These are phyloP conservation scores for Aspergillus saccharolyticus DNA, from an alignment of 495 filamentous ascomycete species.

Conservation along the genomic window DNA sequence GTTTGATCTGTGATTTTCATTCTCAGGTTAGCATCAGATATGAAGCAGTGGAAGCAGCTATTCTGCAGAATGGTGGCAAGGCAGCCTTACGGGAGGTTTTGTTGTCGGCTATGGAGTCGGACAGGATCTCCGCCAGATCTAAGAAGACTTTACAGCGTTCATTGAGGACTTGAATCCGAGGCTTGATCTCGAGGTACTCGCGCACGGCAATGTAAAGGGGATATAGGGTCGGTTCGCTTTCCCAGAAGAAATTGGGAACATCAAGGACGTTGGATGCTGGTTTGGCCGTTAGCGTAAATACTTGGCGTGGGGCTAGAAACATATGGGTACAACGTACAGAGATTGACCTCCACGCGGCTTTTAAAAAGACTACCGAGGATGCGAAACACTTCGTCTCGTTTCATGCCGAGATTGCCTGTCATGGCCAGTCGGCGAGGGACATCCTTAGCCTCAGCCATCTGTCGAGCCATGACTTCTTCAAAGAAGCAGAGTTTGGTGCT, in stretches of 20 bases:
- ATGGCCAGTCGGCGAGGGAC: slow-evolving; percentile 83
- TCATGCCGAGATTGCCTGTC: slow-evolving; percentile 88
- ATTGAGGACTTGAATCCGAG: slow-evolving; percentile 90
- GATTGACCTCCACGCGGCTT: slow-evolving; percentile 92
- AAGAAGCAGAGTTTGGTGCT: slow-evolving; percentile 97
- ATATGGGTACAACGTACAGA: slow-evolving; percentile 59
- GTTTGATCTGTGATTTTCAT: slow-evolving; percentile 57
- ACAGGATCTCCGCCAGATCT: slow-evolving; percentile 91
- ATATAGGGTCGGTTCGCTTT: slow-evolving; percentile 88
- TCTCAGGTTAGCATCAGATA: slow-evolving; percentile 6
- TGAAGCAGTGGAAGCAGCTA: background rate
- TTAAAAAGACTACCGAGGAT: slow-evolving; percentile 90
- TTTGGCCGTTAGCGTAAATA: slow-evolving; percentile 10
- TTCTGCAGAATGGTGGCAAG: background rate
- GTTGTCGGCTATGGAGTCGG: slow-evolving; percentile 84
- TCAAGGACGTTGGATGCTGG: slow-evolving; percentile 94
- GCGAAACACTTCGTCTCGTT: slow-evolving; percentile 82
- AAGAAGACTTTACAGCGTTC: slow-evolving; percentile 95
- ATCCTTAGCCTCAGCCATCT: slow-evolving; percentile 88
- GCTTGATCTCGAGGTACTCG: slow-evolving; percentile 96
- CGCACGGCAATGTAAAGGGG: slow-evolving; percentile 92
- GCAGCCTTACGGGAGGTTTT: slow-evolving; percentile 69
- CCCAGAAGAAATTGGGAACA: slow-evolving; percentile 99
- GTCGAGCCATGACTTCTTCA: slow-evolving; percentile 91
- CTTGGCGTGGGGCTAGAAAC: background rate